Percentiles rank a stretch among this genome's conserved stretches.
Conservation (phyloP, 352 stramenopile genomes). For the Thalassiosira exigua region DNA sequence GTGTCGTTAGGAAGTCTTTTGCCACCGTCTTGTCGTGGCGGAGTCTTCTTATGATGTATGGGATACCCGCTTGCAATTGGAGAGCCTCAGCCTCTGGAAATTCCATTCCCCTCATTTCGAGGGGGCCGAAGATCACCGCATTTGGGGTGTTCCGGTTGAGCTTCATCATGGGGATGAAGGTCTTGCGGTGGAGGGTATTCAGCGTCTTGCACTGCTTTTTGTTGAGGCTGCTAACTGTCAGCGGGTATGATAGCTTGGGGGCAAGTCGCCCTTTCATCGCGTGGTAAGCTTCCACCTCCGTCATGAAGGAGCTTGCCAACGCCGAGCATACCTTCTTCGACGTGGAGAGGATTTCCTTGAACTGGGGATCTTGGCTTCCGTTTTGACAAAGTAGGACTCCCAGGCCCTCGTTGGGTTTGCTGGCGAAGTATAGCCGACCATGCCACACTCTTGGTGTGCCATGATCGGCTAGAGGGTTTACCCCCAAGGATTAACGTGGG, state of each 20-base stretch:
- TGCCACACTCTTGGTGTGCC: too few species aligned
- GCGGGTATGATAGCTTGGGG: conserved; percentile 15
- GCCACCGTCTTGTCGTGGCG: conserved; percentile 8
- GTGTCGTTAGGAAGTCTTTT: conserved; percentile 14
- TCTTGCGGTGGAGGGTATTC: background rate
- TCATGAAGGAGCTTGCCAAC: background rate
- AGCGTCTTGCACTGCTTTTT: conserved; percentile 2
- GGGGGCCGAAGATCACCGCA: conserved; percentile 18
- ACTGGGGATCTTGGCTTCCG: background rate
- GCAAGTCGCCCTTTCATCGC: conserved; percentile 3
- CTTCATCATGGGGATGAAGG: background rate
- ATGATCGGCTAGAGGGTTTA: too few species aligned
- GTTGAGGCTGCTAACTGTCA: background rate
- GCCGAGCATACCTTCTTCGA: background rate
- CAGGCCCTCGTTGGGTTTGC: conserved; percentile 6
- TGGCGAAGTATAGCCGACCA: too few species aligned
- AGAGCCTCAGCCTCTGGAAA: background rate
- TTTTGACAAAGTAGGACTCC: background rate
- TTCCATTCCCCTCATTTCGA: conserved; percentile 26
- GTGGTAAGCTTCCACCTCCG: background rate
- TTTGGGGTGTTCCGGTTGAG: too few species aligned
- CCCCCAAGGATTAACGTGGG: too few species aligned
- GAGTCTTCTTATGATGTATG: conserved; percentile 6
- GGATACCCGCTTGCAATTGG: conserved; percentile 4
- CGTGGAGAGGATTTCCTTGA: background rate